Evolutionary conservation across 257 asterid genomes (phyloP).

Genomic region (Solanum tacnaense): DNA sequence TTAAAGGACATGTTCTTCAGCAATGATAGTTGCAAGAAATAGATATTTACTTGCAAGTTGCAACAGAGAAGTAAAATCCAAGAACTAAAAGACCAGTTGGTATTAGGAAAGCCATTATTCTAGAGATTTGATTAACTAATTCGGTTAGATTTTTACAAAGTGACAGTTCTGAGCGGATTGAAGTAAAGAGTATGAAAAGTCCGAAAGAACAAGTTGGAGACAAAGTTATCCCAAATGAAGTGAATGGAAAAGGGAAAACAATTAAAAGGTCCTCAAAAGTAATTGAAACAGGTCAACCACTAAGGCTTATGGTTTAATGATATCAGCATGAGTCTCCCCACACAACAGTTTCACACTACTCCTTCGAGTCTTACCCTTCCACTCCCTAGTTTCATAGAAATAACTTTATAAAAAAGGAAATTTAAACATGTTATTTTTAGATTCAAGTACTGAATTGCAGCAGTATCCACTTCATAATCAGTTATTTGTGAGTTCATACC

Average conservation of each 20-base stretch:
- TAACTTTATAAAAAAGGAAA: background rate
- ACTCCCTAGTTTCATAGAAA: background rate
- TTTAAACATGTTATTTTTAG: background rate
- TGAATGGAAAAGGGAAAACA: background rate
- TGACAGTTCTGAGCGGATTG: background rate
- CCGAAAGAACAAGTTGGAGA: background rate
- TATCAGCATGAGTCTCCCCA: background rate
- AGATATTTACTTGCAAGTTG: background rate
- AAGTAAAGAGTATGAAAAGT: background rate
- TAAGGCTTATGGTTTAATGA: background rate
- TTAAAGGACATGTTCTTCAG: background rate
- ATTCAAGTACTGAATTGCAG: background rate
- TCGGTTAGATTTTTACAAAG: background rate
- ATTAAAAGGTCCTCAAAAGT: background rate
- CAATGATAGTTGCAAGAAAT: background rate
- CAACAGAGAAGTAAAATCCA: background rate
- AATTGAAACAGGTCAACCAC: background rate
- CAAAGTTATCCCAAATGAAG: background rate
- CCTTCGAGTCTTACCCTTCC: background rate
- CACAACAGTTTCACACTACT: background rate
- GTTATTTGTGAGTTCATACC: background rate
- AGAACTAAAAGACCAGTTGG: background rate
- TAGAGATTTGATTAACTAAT: background rate
- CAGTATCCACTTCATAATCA: background rate
- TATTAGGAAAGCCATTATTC: background rate